Percentiles rank a stretch among this genome's conserved stretches.
phyloP scores from a whole-genome alignment of 805 yeast genomes.

The Metschnikowia shivogae region DNA sequence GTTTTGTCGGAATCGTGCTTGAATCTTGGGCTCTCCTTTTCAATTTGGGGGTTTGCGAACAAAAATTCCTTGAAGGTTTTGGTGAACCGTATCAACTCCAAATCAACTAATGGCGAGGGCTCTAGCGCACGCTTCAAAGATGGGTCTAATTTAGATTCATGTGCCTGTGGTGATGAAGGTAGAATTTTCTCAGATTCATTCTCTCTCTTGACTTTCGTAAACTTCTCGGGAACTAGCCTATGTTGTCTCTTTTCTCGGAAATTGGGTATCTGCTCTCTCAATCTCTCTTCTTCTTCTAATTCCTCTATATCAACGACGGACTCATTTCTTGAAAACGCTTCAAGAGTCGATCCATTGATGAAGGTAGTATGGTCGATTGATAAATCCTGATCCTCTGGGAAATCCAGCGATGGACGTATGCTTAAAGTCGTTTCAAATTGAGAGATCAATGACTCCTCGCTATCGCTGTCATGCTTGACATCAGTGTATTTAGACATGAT shows the following conservation, averaged over 20 bases:
- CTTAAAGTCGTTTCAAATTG: conserved; percentile 44
- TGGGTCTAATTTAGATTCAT: conserved; percentile 1
- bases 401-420: conserved; percentile 35
- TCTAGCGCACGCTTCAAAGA: conserved; percentile 17
- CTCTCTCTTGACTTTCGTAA: conserved; percentile 14
- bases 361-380: conserved; percentile 40
- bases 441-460: conserved; percentile 22
- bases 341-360: conserved; percentile 23
- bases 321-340: conserved; percentile 28
- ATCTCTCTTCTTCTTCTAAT: conserved; percentile 32
- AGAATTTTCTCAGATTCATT: not conserved
- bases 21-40: conserved; percentile 37
- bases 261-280: conserved; percentile 35
- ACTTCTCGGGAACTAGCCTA: conserved; percentile 25
- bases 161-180: conserved; percentile 4
- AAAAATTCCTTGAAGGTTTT: conserved; percentile 42
- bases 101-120: conserved; percentile 36
- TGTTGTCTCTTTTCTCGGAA: conserved; percentile 31
- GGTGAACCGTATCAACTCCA: conserved; percentile 33
- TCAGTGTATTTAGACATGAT: conserved; percentile 8
- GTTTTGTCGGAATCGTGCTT: conserved; percentile 42
- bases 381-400: conserved; percentile 29
- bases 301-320: conserved; percentile 32
- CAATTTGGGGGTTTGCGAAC: conserved; percentile 39
- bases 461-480: conserved; percentile 11